Conservation (phyloP, 2,329 filamentous ascomycete genomes). For the Pyrenophora tritici-repentis region DNA sequence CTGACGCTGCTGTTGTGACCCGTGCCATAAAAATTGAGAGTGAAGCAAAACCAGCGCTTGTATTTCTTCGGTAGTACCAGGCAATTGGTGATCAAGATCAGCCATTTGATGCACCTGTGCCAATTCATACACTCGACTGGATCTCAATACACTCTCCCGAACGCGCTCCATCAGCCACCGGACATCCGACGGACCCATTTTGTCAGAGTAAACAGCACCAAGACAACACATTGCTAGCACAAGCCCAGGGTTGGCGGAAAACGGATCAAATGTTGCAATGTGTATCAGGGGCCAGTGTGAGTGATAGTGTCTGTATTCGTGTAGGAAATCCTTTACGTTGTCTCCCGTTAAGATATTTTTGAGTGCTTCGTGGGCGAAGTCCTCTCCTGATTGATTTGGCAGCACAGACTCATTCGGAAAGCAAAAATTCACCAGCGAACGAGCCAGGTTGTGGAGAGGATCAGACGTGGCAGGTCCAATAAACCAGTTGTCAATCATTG, state of each 20-base stretch:
- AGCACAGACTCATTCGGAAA: conserved; percentile 51
- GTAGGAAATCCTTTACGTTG: conserved; percentile 72
- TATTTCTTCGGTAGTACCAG: conserved; percentile 64
- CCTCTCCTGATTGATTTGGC: conserved; percentile 28
- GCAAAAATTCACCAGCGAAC: conserved; percentile 56
- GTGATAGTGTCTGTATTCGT: conserved; percentile 73
- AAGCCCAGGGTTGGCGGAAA: conserved; percentile 68
- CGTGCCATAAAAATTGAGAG: conserved; percentile 70
- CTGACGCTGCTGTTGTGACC: conserved; percentile 67
- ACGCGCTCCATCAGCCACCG: conserved; percentile 71
- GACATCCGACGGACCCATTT: conserved; percentile 63
- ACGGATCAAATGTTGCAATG: conserved; percentile 70
- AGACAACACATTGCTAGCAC: conserved; percentile 73
- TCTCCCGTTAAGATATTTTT: conserved; percentile 65
- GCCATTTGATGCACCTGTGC: conserved; percentile 44
- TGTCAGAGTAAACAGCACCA: conserved; percentile 75
- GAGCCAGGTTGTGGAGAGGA: conserved; percentile 53
- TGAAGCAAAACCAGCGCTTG: conserved; percentile 69
- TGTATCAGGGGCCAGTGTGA: conserved; percentile 75
- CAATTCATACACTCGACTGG: conserved; percentile 57
- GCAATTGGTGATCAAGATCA: conserved; percentile 46
- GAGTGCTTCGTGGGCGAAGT: conserved; percentile 59
- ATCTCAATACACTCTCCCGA: conserved; percentile 62
- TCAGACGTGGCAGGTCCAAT: conserved; percentile 45
- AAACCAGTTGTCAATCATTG: conserved; percentile 50